Conservation (phyloP, 805 yeast species). For the Ascoidea rubescens region DNA sequence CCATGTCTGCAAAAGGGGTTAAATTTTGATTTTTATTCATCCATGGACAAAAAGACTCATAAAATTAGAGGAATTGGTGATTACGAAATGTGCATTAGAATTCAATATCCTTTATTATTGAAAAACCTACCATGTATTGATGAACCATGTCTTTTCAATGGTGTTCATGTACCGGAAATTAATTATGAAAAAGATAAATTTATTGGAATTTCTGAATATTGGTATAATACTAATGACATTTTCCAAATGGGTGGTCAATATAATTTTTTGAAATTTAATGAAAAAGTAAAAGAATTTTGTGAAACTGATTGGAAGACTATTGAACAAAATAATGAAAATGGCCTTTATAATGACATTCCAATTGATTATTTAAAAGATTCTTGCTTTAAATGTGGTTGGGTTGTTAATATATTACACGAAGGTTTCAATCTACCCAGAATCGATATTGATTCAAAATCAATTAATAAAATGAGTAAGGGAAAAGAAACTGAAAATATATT, state of each 20-base stretch:
- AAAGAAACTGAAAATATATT: constrained; percentile 39
- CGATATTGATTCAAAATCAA: constrained; percentile 32
- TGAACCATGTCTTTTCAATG: constrained; percentile 86
- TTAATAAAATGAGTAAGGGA: constrained; percentile 14
- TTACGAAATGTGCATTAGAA: constrained; percentile 56
- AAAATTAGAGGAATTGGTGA: constrained; percentile 64
- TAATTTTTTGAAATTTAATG: constrained; percentile 56
- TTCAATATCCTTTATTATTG: constrained; percentile 63
- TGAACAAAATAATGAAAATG: constrained; percentile 31
- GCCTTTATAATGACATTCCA: constrained; percentile 43
- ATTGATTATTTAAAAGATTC: constrained; percentile 52
- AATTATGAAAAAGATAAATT: constrained; percentile 71
- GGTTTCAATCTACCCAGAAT: constrained; percentile 81
- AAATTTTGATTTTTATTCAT: constrained; percentile 28
- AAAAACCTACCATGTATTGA: constrained; percentile 75
- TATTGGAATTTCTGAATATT: constrained; percentile 90
- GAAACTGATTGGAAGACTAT: constrained; percentile 57
- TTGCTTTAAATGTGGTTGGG: constrained; percentile 95
- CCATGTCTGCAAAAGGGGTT: constrained; percentile 74
- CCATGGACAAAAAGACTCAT: constrained; percentile 26
- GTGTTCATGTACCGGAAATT: constrained; percentile 84
- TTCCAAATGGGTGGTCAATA: constrained; percentile 84
- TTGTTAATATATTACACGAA: constrained; percentile 74
- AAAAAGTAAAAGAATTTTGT: constrained; percentile 58
- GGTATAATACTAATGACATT: constrained; percentile 93